phyloP scores from a whole-genome alignment of 345 rosid genomes.

The Citrus maxima region DNA sequence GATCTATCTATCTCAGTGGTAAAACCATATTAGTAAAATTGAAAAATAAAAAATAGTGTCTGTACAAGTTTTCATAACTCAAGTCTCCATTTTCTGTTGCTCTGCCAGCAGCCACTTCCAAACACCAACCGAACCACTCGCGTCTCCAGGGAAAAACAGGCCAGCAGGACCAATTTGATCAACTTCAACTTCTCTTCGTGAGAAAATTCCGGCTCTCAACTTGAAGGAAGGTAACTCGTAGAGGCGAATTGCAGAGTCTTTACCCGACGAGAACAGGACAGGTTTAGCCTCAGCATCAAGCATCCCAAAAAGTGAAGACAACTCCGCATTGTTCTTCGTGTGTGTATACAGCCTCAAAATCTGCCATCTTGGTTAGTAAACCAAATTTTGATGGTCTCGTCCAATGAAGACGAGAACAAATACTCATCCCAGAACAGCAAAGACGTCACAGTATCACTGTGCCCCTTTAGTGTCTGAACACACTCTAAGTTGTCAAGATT shows the following conservation, averaged over 20 bases:
- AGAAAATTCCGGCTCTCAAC: neutral
- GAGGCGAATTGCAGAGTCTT: neutral
- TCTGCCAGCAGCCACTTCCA: neutral
- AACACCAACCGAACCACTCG: neutral
- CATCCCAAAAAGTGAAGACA: conserved; percentile 12
- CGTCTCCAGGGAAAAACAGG: neutral
- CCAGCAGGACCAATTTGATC: neutral
- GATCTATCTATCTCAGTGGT: neutral
- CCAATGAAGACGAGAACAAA: too few relatives aligned
- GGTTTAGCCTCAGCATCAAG: neutral
- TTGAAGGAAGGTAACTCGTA: neutral
- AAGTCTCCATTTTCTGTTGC: neutral
- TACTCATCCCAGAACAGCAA: too few relatives aligned
- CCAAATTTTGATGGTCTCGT: too few relatives aligned
- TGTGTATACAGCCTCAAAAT: conserved; percentile 7
- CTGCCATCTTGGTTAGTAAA: neutral
- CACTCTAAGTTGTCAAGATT: too few relatives aligned
- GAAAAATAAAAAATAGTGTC: too few relatives aligned
- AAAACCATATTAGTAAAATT: too few relatives aligned
- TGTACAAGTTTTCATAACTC: neutral
- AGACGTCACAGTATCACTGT: too few relatives aligned
- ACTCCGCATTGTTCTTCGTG: conserved; percentile 5
- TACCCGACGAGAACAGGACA: neutral
- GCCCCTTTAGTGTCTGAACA: too few relatives aligned
- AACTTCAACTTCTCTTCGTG: neutral